phyloP scores from a whole-genome alignment of 164 flowering plant species.

The Stephania yunnanensis region DNA sequence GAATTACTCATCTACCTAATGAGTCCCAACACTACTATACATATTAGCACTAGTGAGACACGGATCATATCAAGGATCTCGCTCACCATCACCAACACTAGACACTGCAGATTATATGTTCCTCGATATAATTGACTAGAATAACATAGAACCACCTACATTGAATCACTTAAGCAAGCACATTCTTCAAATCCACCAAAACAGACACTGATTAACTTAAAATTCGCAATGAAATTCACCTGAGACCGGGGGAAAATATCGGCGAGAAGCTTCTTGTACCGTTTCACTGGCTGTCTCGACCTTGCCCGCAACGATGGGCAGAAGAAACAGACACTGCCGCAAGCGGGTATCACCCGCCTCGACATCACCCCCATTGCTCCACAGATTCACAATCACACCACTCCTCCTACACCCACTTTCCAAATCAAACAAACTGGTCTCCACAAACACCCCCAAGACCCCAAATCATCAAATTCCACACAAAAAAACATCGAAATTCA shows the following conservation, averaged over 20 bases:
- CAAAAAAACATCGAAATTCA: background rate
- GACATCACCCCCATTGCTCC: slow-evolving; percentile 79
- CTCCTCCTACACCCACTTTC: slow-evolving; percentile 6
- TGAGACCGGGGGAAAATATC: slow-evolving; percentile 70
- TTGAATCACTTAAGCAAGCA: background rate
- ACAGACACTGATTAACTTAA: background rate
- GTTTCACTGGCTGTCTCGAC: slow-evolving; percentile 84
- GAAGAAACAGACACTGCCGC: slow-evolving; percentile 74
- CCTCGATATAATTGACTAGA: background rate
- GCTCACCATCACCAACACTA: background rate
- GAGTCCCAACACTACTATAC: background rate
- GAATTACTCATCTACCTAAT: background rate
- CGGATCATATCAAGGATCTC: background rate
- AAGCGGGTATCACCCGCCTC: slow-evolving; percentile 72
- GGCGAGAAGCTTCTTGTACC: slow-evolving; percentile 80
- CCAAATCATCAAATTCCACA: background rate
- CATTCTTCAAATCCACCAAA: background rate
- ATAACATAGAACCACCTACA: background rate
- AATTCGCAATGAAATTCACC: slow-evolving; percentile 24
- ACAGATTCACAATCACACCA: slow-evolving; percentile 11
- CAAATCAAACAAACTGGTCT: slow-evolving; percentile 3
- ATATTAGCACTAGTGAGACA: background rate
- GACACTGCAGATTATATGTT: background rate
- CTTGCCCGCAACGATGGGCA: slow-evolving; percentile 86
- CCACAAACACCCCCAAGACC: background rate